Base-by-base conservation (phyloP, 225 moss, liverwort and hornwort species). In the Bryoerythrophyllum caledonicum region DNA sequence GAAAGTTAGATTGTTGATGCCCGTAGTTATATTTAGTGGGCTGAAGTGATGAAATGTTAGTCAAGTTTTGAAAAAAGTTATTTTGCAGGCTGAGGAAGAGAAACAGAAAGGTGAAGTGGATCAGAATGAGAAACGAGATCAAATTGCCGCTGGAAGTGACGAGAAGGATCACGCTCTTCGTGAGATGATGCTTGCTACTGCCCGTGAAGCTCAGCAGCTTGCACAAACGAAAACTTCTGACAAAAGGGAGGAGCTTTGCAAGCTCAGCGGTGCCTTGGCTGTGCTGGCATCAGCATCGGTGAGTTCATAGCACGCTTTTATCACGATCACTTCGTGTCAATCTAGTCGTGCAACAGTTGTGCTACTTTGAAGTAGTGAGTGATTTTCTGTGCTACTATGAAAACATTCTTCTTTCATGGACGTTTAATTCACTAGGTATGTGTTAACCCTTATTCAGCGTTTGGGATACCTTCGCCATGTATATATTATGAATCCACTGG, bases 241-340 rank as follows among this genome's bases (percentile, higher is more conserved):
- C 28, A 94, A 97, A 63, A 82, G 88, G 78, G 93, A 93, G 53
- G 91, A 99, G 37, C 78, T 99, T 56, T 99, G 99, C 88, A 99
- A 99, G 80, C 90, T 99, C 32, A 99, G 99, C 81, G 88, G 93
- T 48, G 99, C 99, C 62, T 82, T 99, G 78, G 99, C 99, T 74
- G 93, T 99, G 28, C 76, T 99, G 74, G 99, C 99, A 65, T 99
- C 99, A 71, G 99, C 99, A 70, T 99, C 99, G 76, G 96, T 96
- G 79, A 82, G 81, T 75, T 35, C 14, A 21, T 65, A 30, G 55
- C 70, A 34, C 34, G 19, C 38, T 63, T 63, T 63, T n/a, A 17
- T 43, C 30, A 23, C 15, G 13, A 53, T 49, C 44, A 49, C 49
- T 69, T 46, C 30, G 28, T 28, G 23, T 64, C n/a, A 62, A 26